A percentile compares a stretch with the other conserved stretches of the same genome.
These are phyloP conservation scores for Aspergillus affinis DNA, from an alignment of 495 filamentous ascomycete genomes.

Conservation along the genomic window DNA sequence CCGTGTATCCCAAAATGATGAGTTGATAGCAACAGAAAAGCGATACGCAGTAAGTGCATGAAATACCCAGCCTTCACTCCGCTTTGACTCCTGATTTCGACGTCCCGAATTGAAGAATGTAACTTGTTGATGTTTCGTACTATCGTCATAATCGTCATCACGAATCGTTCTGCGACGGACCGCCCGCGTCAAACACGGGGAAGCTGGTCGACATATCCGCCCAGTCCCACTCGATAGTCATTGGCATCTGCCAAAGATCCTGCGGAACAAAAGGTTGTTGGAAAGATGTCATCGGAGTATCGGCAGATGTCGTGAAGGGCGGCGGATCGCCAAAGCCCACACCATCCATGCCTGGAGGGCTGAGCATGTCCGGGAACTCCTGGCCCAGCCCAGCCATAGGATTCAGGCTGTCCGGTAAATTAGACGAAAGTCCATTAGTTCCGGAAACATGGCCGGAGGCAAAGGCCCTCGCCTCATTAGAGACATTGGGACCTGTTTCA, in stretches of 20 bases:
- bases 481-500: constrained; percentile 23
- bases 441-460: constrained; percentile 36
- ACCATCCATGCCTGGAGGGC: constrained; percentile 39
- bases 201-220: constrained; percentile 71
- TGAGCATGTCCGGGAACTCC: constrained; percentile 41
- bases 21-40: constrained; percentile 8
- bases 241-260: constrained; percentile 93
- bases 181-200: constrained; percentile 37
- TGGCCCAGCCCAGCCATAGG: constrained; percentile 37
- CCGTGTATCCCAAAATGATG: constrained; percentile 10
- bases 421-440: constrained; percentile 20
- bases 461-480: constrained; percentile 31
- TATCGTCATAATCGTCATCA: constrained; percentile 18
- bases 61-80: constrained; percentile 1
- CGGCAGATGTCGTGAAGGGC: constrained; percentile 34
- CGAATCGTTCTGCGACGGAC: constrained; percentile 27
- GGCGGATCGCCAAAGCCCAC: constrained; percentile 46
- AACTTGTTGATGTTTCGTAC: constrained; percentile 7
- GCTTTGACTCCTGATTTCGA: neutral
- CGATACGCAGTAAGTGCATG: neutral
- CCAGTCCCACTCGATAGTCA: constrained; percentile 99
- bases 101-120: neutral
- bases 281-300: constrained; percentile 53
- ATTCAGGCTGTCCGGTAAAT: constrained; percentile 31
- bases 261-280: constrained; percentile 96